phyloP scores from a whole-genome alignment of 371 early-diverging fungal genomes.

The Scutellospora calospora region DNA sequence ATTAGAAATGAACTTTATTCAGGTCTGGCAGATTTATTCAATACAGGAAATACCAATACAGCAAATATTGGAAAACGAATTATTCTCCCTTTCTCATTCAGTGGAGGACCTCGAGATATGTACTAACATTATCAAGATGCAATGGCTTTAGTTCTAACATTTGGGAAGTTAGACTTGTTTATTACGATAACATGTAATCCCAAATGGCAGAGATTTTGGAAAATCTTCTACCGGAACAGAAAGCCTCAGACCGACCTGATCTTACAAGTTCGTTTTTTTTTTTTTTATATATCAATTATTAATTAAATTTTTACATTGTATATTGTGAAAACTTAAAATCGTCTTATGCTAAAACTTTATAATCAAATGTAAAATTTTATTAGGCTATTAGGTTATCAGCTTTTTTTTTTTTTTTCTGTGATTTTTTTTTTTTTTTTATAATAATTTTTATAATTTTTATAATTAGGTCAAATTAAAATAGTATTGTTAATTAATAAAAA shows the following conservation, averaged over 20 bases:
- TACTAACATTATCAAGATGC: conserved; percentile 50
- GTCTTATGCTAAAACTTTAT: too few species aligned
- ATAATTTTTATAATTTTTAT: too few species aligned
- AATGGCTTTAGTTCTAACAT: conserved; percentile 45
- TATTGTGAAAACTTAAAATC: too few species aligned
- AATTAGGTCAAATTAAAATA: too few species aligned
- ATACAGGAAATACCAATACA: neutral
- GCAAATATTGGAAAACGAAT: conserved; percentile 33
- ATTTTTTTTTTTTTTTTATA: too few species aligned
- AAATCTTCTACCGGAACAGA: conserved; percentile 46
- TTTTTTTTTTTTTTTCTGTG: too few species aligned
- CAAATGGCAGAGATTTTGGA: conserved; percentile 51
- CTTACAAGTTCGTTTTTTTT: conserved; percentile 42
- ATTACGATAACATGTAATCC: conserved; percentile 56
- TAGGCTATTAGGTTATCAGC: too few species aligned
- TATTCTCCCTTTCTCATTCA: conserved; percentile 45
- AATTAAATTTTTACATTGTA: too few species aligned
- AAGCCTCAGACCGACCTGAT: conserved; percentile 46
- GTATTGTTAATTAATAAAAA: too few species aligned
- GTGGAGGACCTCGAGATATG: conserved; percentile 50
- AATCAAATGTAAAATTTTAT: too few species aligned
- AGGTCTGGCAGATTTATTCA: conserved; percentile 12
- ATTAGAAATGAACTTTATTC: too few species aligned
- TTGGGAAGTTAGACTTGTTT: conserved; percentile 54
- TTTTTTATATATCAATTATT: too few species aligned